Percentiles rank a stretch among this genome's conserved stretches.
Conservation (phyloP, 2,329 filamentous ascomycete species). For the Fusarium miscanthi region DNA sequence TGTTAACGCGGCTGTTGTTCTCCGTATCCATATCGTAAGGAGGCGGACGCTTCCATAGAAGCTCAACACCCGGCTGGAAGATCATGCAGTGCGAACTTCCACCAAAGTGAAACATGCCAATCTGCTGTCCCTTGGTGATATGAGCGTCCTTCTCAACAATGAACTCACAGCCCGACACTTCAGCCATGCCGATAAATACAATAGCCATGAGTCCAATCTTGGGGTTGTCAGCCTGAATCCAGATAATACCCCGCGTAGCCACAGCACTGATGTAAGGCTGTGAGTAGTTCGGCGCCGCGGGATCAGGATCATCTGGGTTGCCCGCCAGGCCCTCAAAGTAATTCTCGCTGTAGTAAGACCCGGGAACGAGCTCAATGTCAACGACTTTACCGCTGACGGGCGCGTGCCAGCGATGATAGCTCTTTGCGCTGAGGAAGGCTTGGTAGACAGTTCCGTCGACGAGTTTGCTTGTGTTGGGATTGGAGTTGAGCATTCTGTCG, state of each 20-base stretch:
- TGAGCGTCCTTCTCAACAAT: background rate
- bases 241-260: constrained; percentile 6
- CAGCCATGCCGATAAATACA: constrained; percentile 6
- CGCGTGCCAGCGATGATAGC: constrained; percentile 76
- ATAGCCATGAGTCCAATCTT: constrained; percentile 3
- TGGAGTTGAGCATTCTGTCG: constrained; percentile 66
- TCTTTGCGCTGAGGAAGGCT: constrained; percentile 71
- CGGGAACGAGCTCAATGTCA: background rate
- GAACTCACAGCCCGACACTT: background rate
- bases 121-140: background rate
- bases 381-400: constrained; percentile 68
- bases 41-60: background rate
- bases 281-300: background rate
- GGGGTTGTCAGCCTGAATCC: background rate
- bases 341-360: constrained; percentile 10
- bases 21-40: background rate
- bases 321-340: background rate
- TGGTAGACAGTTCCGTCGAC: constrained; percentile 73
- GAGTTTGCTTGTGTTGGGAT: constrained; percentile 61
- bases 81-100: constrained; percentile 8
- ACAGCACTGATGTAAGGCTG: constrained; percentile 7
- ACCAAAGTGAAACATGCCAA: constrained; percentile 22
- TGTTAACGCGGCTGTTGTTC: background rate
- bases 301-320: background rate
- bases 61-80: background rate